These are phyloP conservation scores for Microbotryum scabiosae DNA, from an alignment of 1,284 basidiomycete genomes.

Conservation along the genomic window DNA sequence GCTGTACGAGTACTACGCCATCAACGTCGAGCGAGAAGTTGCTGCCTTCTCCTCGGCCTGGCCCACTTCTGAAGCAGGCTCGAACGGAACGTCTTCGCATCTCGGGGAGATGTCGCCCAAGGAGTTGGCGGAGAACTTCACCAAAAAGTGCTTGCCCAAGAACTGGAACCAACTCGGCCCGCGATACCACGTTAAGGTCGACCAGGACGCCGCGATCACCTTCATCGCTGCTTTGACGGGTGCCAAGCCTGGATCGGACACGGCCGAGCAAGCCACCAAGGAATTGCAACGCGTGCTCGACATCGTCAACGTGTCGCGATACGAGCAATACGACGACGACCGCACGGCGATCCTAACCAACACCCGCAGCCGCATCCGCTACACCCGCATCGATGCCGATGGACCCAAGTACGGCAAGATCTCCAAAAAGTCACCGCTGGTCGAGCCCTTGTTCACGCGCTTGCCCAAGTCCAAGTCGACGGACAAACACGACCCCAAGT, in stretches of 20 bases:
- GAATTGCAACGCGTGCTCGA: conserved; percentile 70
- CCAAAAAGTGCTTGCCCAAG: conserved; percentile 20
- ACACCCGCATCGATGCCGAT: conserved; percentile 66
- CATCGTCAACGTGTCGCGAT: conserved; percentile 76
- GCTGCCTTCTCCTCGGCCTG: conserved; percentile 38
- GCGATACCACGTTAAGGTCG: conserved; percentile 59
- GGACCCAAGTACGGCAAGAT: conserved; percentile 82
- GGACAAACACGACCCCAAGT: conserved; percentile 54
- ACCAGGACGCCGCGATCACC: conserved; percentile 55
- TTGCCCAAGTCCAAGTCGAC: conserved; percentile 50
- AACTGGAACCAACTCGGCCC: conserved; percentile 42
- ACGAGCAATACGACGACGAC: conserved; percentile 76
- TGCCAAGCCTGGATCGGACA: conserved; percentile 43
- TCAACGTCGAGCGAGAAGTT: conserved; percentile 53
- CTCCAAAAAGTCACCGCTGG: conserved; percentile 65
- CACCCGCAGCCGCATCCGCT: conserved; percentile 66
- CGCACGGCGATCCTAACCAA: conserved; percentile 62
- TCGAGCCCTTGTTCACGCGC: conserved; percentile 84
- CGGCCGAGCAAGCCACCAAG: conserved; percentile 47
- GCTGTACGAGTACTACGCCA: conserved; percentile 86
- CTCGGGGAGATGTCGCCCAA: conserved; percentile 54
- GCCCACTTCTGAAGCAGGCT: conserved; percentile 39
- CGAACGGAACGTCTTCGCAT: conserved; percentile 28
- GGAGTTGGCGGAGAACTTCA: conserved; percentile 56
- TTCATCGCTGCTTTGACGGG: conserved; percentile 61